Evolutionary conservation across 495 filamentous ascomycete genomes (phyloP).

Genomic region (Aspergillus leporis): DNA sequence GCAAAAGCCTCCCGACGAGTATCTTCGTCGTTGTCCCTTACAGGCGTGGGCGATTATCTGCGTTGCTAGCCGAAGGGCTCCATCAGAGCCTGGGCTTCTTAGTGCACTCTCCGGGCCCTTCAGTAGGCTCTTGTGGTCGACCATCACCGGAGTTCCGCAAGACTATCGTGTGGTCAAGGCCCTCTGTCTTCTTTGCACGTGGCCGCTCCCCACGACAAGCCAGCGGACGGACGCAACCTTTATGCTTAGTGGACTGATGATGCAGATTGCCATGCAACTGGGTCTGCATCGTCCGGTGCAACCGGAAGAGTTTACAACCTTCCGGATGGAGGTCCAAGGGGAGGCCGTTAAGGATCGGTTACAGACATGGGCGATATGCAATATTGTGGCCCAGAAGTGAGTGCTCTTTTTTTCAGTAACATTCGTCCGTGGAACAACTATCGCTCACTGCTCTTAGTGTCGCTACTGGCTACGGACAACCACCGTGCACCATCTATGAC

Average conservation of each 20-base stretch:
- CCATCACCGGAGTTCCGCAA: constrained; percentile 77
- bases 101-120: constrained; percentile 70
- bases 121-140: constrained; percentile 76
- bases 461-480: constrained; percentile 88
- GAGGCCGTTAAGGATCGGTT: constrained; percentile 85
- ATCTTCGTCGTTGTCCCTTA: constrained; percentile 70
- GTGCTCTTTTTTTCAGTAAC: constrained; percentile 12
- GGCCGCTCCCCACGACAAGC: constrained; percentile 86
- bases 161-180: constrained; percentile 89
- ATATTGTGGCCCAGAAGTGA: constrained; percentile 82
- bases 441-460: constrained; percentile 48
- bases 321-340: constrained; percentile 76
- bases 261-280: constrained; percentile 89
- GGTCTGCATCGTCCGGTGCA: constrained; percentile 89
- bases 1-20: constrained; percentile 69
- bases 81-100: constrained; percentile 66
- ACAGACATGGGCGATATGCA: constrained; percentile 89
- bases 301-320: constrained; percentile 85
- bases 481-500: constrained; percentile 81
- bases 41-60: constrained; percentile 87
- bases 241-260: constrained; percentile 88
- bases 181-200: constrained; percentile 84
- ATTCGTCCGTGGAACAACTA: neutral
- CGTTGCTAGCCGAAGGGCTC: constrained; percentile 75
- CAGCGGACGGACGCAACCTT: constrained; percentile 86